Evolutionary conservation across 202 grass and related monocot genomes (phyloP), one percentile per base, ranked within the genome.

Genomic region (Carex sylvatica): DNA sequence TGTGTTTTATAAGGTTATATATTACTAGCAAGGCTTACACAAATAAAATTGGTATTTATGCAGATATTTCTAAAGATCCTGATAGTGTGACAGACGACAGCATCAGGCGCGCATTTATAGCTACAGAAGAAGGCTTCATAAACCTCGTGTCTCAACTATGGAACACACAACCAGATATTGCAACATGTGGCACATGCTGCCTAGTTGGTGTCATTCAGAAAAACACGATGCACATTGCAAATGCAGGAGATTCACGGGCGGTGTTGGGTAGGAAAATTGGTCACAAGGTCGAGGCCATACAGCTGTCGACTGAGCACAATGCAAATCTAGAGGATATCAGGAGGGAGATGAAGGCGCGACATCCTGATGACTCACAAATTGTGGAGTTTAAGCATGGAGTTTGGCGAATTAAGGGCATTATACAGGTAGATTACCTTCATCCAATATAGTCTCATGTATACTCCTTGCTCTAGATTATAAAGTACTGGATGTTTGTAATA

Each of bases 381-480:
- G 96, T 99, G 61, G 85, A 85, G 28, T 87, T 93, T 63, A 95
- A 99, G 78, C 96, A 95, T 83, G 96, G 91, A 26, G 93, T 93
- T 71, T 99, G 96, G 96, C 88, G 96, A 85, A 80, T 99, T 4
- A 99, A 95, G 71, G 92, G 92, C 86, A 91, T 95, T 64, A 98
- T 98, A 83, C 96, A 98, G 95, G 96, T 98, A 15, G 35, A 49
- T 77, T 26, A 52, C 44, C 3, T 14, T 52, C 28, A 26, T 33
- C 16, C 30, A 36, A 36, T 35, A n/a, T 12, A 35, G 52, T 58
- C 16, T 59, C 1, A 56, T n/a, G 16, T 52, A 58, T 9, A 30
- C 28, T 58, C 30, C 28, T 30, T 59, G 28, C 52, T 13, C 16
- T 33, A 77, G 7, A n/a, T 59, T 77, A 13, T 20, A 20, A 59